Conservation (phyloP, 495 filamentous ascomycete species). For the Immersiella caudata region DNA sequence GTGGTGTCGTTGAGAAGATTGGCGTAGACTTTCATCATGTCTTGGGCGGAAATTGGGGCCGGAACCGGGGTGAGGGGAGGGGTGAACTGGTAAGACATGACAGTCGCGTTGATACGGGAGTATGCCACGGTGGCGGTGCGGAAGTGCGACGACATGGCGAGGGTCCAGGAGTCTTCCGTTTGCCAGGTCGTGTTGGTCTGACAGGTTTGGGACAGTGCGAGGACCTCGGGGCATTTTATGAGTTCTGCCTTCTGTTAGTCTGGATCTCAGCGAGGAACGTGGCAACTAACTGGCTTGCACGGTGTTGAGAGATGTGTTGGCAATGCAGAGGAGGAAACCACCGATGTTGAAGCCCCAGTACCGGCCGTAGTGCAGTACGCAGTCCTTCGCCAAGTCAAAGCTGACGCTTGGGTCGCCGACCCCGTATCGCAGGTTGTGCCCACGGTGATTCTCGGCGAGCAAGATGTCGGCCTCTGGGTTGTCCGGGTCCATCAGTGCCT, state of each 20-base stretch:
- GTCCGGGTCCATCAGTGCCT: constrained; percentile 4
- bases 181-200: constrained; percentile 14
- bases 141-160: constrained; percentile 12
- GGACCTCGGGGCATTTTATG: neutral
- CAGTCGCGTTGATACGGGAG: constrained; percentile 16
- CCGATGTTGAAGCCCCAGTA: constrained; percentile 13
- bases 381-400: constrained; percentile 15
- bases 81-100: constrained; percentile 5
- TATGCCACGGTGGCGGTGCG: constrained; percentile 15
- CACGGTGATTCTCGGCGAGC: constrained; percentile 21
- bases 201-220: neutral
- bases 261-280: neutral
- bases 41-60: neutral
- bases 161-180: neutral
- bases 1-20: constrained; percentile 14
- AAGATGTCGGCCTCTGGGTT: constrained; percentile 21
- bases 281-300: constrained; percentile 9
- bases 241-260: neutral
- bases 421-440: constrained; percentile 14
- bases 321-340: constrained; percentile 19
- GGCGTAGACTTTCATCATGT: constrained; percentile 16
- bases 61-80: neutral
- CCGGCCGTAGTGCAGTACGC: constrained; percentile 16
- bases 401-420: constrained; percentile 4
- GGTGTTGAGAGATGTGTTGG: constrained; percentile 12